A percentile compares a stretch with the other conserved stretches of the same genome.
These are phyloP conservation scores for Plasmopara muralis DNA, from an alignment of 352 stramenopile genomes.

Conservation along the genomic window DNA sequence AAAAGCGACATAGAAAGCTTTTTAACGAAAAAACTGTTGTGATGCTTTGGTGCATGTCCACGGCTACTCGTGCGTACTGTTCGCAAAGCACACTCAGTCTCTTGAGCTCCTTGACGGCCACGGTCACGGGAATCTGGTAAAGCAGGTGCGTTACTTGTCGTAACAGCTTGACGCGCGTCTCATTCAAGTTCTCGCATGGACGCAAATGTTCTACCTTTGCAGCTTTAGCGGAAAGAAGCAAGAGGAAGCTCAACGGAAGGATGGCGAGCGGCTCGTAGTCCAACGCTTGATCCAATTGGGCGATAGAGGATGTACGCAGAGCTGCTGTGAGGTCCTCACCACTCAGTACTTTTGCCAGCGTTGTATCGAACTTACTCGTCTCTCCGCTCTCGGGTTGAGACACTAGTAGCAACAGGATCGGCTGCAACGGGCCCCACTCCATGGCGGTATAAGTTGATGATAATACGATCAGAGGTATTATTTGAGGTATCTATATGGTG, in stretches of 20 bases:
- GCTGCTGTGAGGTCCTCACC: constrained; percentile 41
- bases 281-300: constrained; percentile 53
- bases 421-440: constrained; percentile 52
- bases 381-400: constrained; percentile 29
- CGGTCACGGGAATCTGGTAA: constrained; percentile 33
- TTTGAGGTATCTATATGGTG: neutral
- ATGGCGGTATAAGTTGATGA: constrained; percentile 3
- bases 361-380: constrained; percentile 42
- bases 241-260: constrained; percentile 37
- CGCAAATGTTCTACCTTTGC: constrained; percentile 44
- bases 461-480: too few relatives aligned
- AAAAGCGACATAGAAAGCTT: constrained; percentile 55
- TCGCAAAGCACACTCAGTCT: constrained; percentile 45
- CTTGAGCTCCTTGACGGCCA: constrained; percentile 57
- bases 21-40: constrained; percentile 64
- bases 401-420: constrained; percentile 38
- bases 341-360: constrained; percentile 33
- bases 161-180: constrained; percentile 23
- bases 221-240: constrained; percentile 48
- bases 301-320: constrained; percentile 42
- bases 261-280: constrained; percentile 40
- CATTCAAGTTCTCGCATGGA: constrained; percentile 16
- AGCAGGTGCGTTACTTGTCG: constrained; percentile 50
- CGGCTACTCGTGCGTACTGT: constrained; percentile 40
- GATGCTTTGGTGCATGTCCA: constrained; percentile 49